Base-by-base conservation (phyloP, 2,329 filamentous ascomycete species). In the Monosporascus ibericus region DNA sequence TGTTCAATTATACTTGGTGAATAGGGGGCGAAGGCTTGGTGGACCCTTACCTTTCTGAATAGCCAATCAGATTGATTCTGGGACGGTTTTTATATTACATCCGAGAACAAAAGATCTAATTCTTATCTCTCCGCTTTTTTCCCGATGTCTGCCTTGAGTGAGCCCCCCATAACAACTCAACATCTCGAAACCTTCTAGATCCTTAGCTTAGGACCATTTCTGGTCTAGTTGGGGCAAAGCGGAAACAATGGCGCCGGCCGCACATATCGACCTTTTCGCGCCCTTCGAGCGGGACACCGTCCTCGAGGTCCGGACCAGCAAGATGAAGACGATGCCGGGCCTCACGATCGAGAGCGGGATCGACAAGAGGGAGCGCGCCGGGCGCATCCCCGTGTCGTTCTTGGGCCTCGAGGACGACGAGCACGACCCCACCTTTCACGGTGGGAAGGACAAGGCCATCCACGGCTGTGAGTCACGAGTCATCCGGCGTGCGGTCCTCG, bases 381-480 rank as follows among this genome's bases (percentile, higher is more conserved):
- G 71, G 0, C 73, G 74, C 0, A 69, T 82, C 3, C 64, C 70
- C 3, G 72, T 84, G 37, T 69, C 65, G 2, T 70, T 67, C 20
- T 59, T 75, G 2, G 84, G 84, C 0, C 74, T 85, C 15, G 73
- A 77, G 17, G 75, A 69, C 5, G 84, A 87, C 55, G 80, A 86
- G 60, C 83, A 86, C 52, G 81, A 85, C 50, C 76, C 74, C 25
- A 78, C 76, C 1, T 81, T 82, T 49, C 84, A 87, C 53, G 82
- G 82, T 6, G 82, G 82, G 0, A 65, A 69, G 0, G 84, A 88
- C 54, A 87, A 86, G 65, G 84, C 84, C 0, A 71, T 87, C 9
- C 76, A 84, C 34, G 77, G 75, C 11, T 81, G 77, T 78, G 62
- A 68, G 76, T 68, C 38, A 44, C 47, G 39, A 44, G 20, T 48